phyloP scores from a whole-genome alignment of 2,329 filamentous ascomycete species.

The Scorias spongiosa region DNA sequence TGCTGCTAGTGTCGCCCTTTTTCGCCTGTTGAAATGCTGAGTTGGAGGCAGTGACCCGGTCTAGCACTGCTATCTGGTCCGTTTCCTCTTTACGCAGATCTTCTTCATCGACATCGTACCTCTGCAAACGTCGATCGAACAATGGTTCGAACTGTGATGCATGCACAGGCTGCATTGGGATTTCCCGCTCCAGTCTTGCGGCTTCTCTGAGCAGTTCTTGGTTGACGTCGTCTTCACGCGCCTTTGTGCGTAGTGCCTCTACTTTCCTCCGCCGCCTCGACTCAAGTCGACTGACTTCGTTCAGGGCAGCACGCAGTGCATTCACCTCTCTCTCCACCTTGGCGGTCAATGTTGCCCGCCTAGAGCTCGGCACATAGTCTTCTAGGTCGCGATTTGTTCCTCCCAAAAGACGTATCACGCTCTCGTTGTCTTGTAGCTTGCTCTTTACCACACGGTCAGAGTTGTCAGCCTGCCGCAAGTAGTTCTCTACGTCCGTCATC shows the following conservation, averaged over 20 bases:
- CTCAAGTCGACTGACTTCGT: conserved; percentile 73
- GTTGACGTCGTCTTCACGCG: conserved; percentile 74
- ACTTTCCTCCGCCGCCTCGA: conserved; percentile 65
- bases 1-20: conserved; percentile 48
- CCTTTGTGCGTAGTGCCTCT: conserved; percentile 63
- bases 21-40: conserved; percentile 61
- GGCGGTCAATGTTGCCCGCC: conserved; percentile 63
- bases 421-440: conserved; percentile 64
- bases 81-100: conserved; percentile 56
- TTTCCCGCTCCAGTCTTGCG: conserved; percentile 68
- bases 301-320: conserved; percentile 62
- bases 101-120: conserved; percentile 66
- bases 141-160: conserved; percentile 84
- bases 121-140: conserved; percentile 66
- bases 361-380: conserved; percentile 76
- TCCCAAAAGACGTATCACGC: conserved; percentile 58
- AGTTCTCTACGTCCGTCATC: conserved; percentile 67
- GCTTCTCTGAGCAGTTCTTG: conserved; percentile 70
- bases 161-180: conserved; percentile 69
- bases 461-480: conserved; percentile 57
- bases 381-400: conserved; percentile 69
- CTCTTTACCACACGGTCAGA: conserved; percentile 58
- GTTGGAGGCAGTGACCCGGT: conserved; percentile 60
- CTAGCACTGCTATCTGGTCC: conserved; percentile 60
- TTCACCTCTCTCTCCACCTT: conserved; percentile 66